Evolutionary conservation across 176 grass and related monocot species (phyloP), one percentile per base, ranked within the genome.

Genomic region (Typha latifolia): DNA sequence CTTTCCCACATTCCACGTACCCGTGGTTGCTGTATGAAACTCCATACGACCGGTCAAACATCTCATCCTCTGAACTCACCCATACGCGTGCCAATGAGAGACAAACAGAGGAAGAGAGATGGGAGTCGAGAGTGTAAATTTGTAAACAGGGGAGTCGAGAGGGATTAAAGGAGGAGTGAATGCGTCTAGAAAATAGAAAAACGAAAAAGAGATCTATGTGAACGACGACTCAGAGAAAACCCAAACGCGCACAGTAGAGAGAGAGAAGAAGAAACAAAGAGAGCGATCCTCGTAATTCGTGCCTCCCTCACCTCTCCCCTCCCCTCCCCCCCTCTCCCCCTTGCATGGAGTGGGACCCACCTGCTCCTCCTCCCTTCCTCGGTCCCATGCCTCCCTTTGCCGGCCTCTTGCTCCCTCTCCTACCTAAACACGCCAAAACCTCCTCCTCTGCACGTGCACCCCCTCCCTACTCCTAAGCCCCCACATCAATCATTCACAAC

Each of bases 331-430:
- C n/a, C n/a, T n/a, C n/a, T n/a, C n/a, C n/a, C n/a, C 16, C 53
- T 11, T 59, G 53, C 53, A 59, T 59, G 53, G n/a, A 11, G 53
- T 21, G 16, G 53, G 53, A 21, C 53, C 53, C 53, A 59, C 16
- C 7, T 21, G 2, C 27, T 29, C 27, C 27, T 29, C 27, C 27
- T 2, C 27, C 27, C 27, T 29, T 29, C 3, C 27, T 29, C 27
- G 51, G 51, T 55, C 51, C 51, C 51, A 18, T 59, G 53, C 53
- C 53, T 59, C 53, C 16, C 53, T 59, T 59, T 59, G 53, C 53
- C 53, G n/a, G 53, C 53, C 53, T 59, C 53, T 22, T 59, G 53
- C 20, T 21, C 53, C 53, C 53, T 59, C 53, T 4, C 53, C 10
- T 19, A 9, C 53, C n/a, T n/a, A 19, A 19, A 59, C 53, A 59